Evolutionary conservation across 1,139 yeast genomes (phyloP), one percentile per base, ranked within the genome.

Genomic region (Debaryomyces sp.): DNA sequence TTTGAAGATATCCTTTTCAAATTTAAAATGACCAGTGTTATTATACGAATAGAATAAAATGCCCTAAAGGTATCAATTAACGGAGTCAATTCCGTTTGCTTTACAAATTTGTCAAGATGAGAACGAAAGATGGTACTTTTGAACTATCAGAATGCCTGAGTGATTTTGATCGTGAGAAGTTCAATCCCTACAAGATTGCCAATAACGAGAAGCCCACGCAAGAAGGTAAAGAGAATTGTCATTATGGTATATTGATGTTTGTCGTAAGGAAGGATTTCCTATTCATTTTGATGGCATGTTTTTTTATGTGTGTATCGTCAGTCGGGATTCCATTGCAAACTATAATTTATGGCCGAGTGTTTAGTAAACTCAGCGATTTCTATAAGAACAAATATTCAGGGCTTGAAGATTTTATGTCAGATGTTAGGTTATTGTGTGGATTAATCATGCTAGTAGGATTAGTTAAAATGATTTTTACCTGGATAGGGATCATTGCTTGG

Each of bases 341-440:
- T 0, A 73, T 87, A 5, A 59, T 90, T 9, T 80, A 85, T 50
- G 96, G 96, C 1, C 68, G 78, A 49, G 75, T 87, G 1, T 88
- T 90, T 58, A 68, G 73, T 9, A 68, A 77, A 2, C 67, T 90
- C 8, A 63, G 82, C 1, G 57, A 64, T 0, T 75, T 73, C 44
- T 63, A 68, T 3, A 22, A 54, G 0, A 71, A 76, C 0, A 48
- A 64, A 1, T 71, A 65, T 18, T n/a, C 57, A 1, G 50, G 64
- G 0, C 51, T 61, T 10, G 54, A 49, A 1, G 62, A 53, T 0
- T 84, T 84, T 52, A 64, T 82, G 53, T 54, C 60, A 5, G 75
- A 75, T 12, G 70, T 84, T 5, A 70, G 77, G 26, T 54, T 72
- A 27, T 70, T 79, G 17, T 77, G 88, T 45, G 81, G 82, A 53